phyloP scores from a whole-genome alignment of 352 stramenopile genomes.

The Globisporangium radiosum region DNA sequence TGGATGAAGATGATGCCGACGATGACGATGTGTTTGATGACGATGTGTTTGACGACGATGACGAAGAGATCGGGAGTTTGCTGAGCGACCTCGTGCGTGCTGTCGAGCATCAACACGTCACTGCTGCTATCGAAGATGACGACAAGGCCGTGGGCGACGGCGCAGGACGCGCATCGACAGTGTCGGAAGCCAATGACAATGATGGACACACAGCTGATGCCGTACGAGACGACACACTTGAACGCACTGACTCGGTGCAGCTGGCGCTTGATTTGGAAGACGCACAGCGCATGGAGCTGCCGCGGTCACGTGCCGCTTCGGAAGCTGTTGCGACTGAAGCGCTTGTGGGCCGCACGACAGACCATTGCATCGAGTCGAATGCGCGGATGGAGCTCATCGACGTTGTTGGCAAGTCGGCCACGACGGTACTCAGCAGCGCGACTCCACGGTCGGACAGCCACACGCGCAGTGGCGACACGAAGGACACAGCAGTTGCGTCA shows the following conservation, averaged over 20 bases:
- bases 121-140: too few relatives aligned
- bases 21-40: constrained; percentile 7
- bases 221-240: constrained; percentile 1
- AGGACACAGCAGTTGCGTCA: not conserved
- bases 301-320: not conserved
- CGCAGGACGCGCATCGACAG: too few relatives aligned
- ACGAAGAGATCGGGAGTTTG: constrained; percentile 22
- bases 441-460: not conserved
- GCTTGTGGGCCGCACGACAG: not conserved
- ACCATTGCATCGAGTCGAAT: constrained; percentile 15
- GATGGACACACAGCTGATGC: not conserved
- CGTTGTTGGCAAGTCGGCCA: constrained; percentile 19
- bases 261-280: constrained; percentile 4
- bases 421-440: constrained; percentile 1
- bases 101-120: not conserved
- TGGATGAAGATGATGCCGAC: constrained; percentile 14
- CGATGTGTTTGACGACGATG: constrained; percentile 5
- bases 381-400: constrained; percentile 20
- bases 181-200: too few relatives aligned
- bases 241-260: not conserved
- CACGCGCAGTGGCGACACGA: constrained; percentile 3
- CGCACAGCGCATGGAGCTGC: not conserved
- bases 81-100: constrained; percentile 19
- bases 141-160: too few relatives aligned
- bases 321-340: constrained; percentile 4